phyloP scores from a whole-genome alignment of 225 moss, liverwort and hornwort species.

The Physcomitrium patens region DNA sequence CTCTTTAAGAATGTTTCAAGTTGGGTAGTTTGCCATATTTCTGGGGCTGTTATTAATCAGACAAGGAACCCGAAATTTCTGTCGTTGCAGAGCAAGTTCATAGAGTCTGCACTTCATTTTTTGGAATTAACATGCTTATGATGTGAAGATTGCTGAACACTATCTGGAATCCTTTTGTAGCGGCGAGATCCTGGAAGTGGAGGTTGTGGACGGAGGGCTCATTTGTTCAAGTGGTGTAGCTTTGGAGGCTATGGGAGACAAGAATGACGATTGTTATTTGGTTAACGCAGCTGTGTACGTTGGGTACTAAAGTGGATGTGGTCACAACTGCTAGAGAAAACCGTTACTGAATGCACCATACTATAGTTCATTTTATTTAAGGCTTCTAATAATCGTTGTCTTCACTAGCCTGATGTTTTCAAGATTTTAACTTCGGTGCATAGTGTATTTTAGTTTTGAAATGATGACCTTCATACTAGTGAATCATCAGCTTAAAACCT shows the following conservation, averaged over 20 bases:
- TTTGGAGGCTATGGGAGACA: slow-evolving; percentile 95
- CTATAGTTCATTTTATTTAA: too few species aligned
- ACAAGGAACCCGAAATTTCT: neutral
- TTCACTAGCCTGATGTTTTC: too few species aligned
- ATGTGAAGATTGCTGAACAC: slow-evolving; percentile 10
- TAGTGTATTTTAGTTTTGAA: too few species aligned
- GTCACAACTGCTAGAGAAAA: neutral
- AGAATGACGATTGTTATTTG: slow-evolving; percentile 89
- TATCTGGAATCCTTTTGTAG: slow-evolving; percentile 42
- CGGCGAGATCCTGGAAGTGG: slow-evolving; percentile 84
- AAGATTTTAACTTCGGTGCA: too few species aligned
- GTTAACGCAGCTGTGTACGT: slow-evolving; percentile 96
- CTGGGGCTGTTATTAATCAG: neutral
- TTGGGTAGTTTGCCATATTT: neutral
- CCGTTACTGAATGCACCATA: too few species aligned
- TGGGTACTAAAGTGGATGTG: slow-evolving; percentile 55
- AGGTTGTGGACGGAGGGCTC: slow-evolving; percentile 94
- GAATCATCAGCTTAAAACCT: too few species aligned
- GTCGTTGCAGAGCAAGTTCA: neutral
- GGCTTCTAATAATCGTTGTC: too few species aligned
- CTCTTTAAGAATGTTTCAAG: neutral
- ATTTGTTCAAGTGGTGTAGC: slow-evolving; percentile 93
- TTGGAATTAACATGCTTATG: neutral
- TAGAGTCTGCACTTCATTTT: slow-evolving; percentile 8
- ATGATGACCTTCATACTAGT: too few species aligned